These are phyloP conservation scores for Diplodia intermedia DNA, from an alignment of 2,329 filamentous ascomycete species.

Conservation along the genomic window DNA sequence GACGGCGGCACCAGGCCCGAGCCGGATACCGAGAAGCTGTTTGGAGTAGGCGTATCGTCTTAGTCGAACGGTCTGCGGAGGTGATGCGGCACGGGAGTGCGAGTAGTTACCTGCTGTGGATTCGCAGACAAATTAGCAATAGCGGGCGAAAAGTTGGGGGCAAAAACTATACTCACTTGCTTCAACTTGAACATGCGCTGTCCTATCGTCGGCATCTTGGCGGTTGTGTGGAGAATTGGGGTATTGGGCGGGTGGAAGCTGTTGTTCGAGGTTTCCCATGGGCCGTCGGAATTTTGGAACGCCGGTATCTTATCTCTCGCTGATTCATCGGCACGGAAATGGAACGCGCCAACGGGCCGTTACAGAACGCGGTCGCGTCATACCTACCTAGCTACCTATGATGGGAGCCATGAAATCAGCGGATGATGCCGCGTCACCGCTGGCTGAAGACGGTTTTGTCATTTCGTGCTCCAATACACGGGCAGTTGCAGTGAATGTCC, in stretches of 20 bases:
- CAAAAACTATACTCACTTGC: constrained; percentile 56
- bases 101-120: constrained; percentile 18
- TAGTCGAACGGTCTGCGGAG: constrained; percentile 20
- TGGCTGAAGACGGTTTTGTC: no score
- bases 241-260: not conserved
- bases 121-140: constrained; percentile 8
- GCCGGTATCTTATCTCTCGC: constrained; percentile 31
- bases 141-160: not conserved
- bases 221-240: constrained; percentile 23
- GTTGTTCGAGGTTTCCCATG: constrained; percentile 16
- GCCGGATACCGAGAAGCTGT: constrained; percentile 75
- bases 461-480: no score
- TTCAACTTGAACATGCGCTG: constrained; percentile 78
- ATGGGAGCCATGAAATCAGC: not conserved
- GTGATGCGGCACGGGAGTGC: constrained; percentile 10
- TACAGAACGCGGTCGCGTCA: constrained; percentile 15
- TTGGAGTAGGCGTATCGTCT: constrained; percentile 1
- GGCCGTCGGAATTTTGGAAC: constrained; percentile 29
- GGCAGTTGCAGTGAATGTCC: no score
- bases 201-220: constrained; percentile 62
- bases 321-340: constrained; percentile 7
- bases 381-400: no score
- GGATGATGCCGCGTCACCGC: not conserved
- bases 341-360: not conserved
- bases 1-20: constrained; percentile 82